A percentile compares a stretch with the other conserved stretches of the same genome.
phyloP scores from a whole-genome alignment of 2,329 filamentous ascomycete genomes.

The Xylaria sp. region DNA sequence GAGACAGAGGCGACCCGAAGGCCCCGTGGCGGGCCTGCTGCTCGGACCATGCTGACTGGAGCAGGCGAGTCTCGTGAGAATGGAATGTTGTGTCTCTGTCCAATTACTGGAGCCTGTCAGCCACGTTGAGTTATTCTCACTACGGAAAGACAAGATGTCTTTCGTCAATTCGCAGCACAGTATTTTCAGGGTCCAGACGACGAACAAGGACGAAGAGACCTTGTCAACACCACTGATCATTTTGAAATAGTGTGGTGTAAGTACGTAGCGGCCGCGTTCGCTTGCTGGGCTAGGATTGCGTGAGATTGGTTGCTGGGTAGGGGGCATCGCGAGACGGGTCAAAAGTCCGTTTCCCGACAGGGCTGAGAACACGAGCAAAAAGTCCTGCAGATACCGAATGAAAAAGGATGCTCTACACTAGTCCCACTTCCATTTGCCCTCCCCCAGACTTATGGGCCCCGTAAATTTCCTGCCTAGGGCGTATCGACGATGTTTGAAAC shows the following conservation, averaged over 20 bases:
- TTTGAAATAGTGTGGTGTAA: background rate
- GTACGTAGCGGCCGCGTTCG: constrained; percentile 6
- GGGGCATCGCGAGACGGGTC: constrained; percentile 22
- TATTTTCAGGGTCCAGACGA: constrained; percentile 19
- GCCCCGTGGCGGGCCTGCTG: constrained; percentile 1
- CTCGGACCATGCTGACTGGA: constrained; percentile 20
- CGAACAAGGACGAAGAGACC: background rate
- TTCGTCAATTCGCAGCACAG: background rate
- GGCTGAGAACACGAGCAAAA: constrained; percentile 36
- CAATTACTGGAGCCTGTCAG: constrained; percentile 25
- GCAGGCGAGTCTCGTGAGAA: constrained; percentile 24
- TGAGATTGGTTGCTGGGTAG: constrained; percentile 31
- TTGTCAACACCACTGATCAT: constrained; percentile 6
- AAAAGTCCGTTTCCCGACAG: constrained; percentile 35
- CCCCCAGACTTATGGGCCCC: constrained; percentile 26
- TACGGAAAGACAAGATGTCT: constrained; percentile 30
- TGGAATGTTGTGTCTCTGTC: constrained; percentile 35
- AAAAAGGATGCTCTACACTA: constrained; percentile 8
- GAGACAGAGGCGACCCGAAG: background rate
- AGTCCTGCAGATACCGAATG: constrained; percentile 30
- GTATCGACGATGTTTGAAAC: constrained; percentile 30
- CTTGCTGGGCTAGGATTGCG: constrained; percentile 17
- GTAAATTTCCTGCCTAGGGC: constrained; percentile 20
- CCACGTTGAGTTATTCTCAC: constrained; percentile 28
- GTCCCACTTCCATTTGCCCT: constrained; percentile 21